These are phyloP conservation scores for Hyphodiscus sp. DNA, from an alignment of 2,329 filamentous ascomycete genomes.

Conservation along the genomic window DNA sequence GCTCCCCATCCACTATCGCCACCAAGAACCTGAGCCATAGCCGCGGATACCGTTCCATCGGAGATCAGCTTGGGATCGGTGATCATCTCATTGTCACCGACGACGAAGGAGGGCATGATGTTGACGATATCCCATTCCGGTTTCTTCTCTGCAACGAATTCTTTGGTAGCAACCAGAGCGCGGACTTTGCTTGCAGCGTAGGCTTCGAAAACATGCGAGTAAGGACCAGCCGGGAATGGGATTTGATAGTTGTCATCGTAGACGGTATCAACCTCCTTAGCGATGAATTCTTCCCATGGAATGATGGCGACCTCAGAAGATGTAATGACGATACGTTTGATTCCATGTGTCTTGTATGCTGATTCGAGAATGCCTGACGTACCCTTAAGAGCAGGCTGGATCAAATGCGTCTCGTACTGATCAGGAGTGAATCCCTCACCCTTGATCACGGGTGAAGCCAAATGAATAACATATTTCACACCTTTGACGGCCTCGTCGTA, in stretches of 20 bases:
- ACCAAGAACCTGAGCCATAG: constrained; percentile 16
- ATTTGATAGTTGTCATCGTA: constrained; percentile 18
- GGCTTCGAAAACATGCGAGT: constrained; percentile 22
- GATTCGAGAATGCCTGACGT: constrained; percentile 34
- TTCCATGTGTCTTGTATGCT: constrained; percentile 30
- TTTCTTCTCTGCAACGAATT: constrained; percentile 20
- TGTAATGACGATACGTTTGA: constrained; percentile 39
- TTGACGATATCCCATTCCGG: constrained; percentile 22
- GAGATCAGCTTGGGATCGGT: constrained; percentile 12
- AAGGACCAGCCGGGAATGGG: constrained; percentile 16
- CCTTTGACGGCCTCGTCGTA: constrained; percentile 36
- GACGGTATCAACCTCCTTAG: constrained; percentile 18
- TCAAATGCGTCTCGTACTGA: constrained; percentile 29
- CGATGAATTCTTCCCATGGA: constrained; percentile 18
- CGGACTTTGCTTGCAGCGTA: constrained; percentile 29
- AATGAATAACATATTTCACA: constrained; percentile 32
- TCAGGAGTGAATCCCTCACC: constrained; percentile 40
- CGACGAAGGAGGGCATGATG: constrained; percentile 19
- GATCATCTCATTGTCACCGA: constrained; percentile 21
- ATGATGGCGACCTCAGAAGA: constrained; percentile 40
- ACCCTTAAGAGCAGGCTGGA: constrained; percentile 32
- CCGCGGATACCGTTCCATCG: constrained; percentile 12
- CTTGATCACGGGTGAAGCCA: constrained; percentile 20
- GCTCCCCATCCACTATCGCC: constrained; percentile 15
- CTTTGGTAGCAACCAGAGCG: constrained; percentile 21